A percentile compares a stretch with the other conserved stretches of the same genome.
Evolutionary conservation across 306 rosid genomes (phyloP).

Genomic region (Sechiopsis laciniata): DNA sequence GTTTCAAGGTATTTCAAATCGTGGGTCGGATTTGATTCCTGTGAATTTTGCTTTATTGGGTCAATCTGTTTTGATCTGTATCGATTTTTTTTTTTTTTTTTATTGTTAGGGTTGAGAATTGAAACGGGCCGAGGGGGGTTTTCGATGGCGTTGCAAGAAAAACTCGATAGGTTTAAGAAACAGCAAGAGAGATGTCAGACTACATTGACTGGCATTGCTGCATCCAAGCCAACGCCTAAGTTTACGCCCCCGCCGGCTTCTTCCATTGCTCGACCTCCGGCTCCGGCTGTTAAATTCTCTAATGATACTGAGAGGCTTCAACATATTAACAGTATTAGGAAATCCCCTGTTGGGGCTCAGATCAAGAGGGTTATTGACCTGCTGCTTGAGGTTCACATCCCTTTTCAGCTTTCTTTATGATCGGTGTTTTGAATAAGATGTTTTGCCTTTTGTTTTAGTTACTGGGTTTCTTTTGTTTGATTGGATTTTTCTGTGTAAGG

Average conservation of each 20-base stretch:
- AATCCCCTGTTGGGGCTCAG: conserved; percentile 81
- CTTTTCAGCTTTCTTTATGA: not conserved
- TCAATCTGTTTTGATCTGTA: not conserved
- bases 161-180: conserved; percentile 57
- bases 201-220: conserved; percentile 61
- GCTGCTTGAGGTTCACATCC: conserved; percentile 53
- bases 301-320: conserved; percentile 93
- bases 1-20: not conserved
- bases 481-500: not conserved
- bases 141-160: conserved; percentile 57
- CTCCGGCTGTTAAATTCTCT: conserved; percentile 67
- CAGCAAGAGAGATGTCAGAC: conserved; percentile 67
- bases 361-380: conserved; percentile 83
- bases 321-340: conserved; percentile 68
- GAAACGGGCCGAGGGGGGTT: not conserved
- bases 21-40: not conserved
- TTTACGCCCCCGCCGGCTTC: conserved; percentile 27
- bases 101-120: conserved; percentile 9
- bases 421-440: too few species aligned
- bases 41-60: not conserved
- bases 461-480: not conserved
- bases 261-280: conserved; percentile 35
- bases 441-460: not conserved
- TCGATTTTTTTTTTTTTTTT: not conserved
- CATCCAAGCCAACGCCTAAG: conserved; percentile 34